Base-by-base conservation (phyloP, 1,284 basidiomycete genomes). In the Ustilago hordei region DNA sequence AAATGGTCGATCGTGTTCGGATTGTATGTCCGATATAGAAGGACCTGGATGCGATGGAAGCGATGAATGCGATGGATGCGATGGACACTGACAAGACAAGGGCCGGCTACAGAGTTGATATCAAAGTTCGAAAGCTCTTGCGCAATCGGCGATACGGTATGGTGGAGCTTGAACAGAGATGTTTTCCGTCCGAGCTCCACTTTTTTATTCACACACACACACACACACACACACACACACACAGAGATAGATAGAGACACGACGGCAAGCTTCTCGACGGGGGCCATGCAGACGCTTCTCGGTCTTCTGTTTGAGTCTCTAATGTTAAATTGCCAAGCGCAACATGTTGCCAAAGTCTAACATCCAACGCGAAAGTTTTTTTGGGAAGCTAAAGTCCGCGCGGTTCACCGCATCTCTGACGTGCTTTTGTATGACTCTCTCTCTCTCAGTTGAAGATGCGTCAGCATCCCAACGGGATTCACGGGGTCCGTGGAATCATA, bases 321-420 rank as follows among this genome's bases (percentile, higher is more conserved):
- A 39, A 36, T 31, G 8, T 39, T 32, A 11, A 13, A 45, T 41
- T 15, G 38, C n/a, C 19, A 53, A 35, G n/a, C 31, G 19, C 11
- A 34, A 28, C 6, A 60, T 2, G 38, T 48, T 38, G 36, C 36
- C 28, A 28, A 23, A 41, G 38, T 43, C 55, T 64, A 56, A 63
- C 45, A 63, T 12, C 17, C 34, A 3, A 13, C 45, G 13, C 3
- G 9, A 45, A 62, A 55, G 36, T 48, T 11, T 15, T 36, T 28
- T 28, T 28, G 23, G 23, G 12, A 9, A 45, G 43, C 63, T 65
- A 59, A 65, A 65, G 39, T 65, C 64, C 64, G 64, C 57, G 38
- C 36, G 34, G 35, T 9, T 5, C 35, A 23, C 31, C 48, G 54
- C 52, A 38, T 23, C 55, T 48, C 54, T 63, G 61, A 63, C 61